Evolutionary conservation across 169 alveolate species (phyloP).

Genomic region (Theileria parva): DNA sequence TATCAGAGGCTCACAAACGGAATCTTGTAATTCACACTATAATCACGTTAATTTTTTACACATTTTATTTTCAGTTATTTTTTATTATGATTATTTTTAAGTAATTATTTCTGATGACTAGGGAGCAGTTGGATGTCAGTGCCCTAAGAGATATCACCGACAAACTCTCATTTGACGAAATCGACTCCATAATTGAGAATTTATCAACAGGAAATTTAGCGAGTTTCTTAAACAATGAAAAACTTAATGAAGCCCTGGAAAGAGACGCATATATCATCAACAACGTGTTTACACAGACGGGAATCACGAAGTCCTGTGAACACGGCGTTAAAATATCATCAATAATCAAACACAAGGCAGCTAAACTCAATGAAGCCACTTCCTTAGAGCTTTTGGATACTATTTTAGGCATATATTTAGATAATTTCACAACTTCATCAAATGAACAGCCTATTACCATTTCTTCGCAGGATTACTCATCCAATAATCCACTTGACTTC

Average conservation of each 20-base stretch:
- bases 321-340: constrained; percentile 63
- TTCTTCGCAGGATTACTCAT: background rate
- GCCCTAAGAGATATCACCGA: constrained; percentile 22
- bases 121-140: background rate
- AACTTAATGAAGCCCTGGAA: constrained; percentile 52
- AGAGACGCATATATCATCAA: constrained; percentile 54
- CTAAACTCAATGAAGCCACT: constrained; percentile 53
- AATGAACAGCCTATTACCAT: constrained; percentile 10
- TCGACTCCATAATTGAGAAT: constrained; percentile 35
- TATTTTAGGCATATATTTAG: constrained; percentile 15
- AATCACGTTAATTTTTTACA: constrained; percentile 2
- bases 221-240: constrained; percentile 38
- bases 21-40: constrained; percentile 75
- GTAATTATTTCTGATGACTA: background rate
- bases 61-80: background rate
- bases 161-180: constrained; percentile 22
- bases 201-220: constrained; percentile 43
- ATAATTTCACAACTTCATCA: constrained; percentile 22
- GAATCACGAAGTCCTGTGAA: constrained; percentile 53
- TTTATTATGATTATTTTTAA: background rate
- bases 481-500: constrained; percentile 34
- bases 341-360: constrained; percentile 61
- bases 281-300: constrained; percentile 47
- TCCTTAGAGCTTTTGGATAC: constrained; percentile 48
- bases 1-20: constrained; percentile 93